Evolutionary conservation across 768 basidiomycete genomes (phyloP).

Genomic region (Kwoniella sp.): DNA sequence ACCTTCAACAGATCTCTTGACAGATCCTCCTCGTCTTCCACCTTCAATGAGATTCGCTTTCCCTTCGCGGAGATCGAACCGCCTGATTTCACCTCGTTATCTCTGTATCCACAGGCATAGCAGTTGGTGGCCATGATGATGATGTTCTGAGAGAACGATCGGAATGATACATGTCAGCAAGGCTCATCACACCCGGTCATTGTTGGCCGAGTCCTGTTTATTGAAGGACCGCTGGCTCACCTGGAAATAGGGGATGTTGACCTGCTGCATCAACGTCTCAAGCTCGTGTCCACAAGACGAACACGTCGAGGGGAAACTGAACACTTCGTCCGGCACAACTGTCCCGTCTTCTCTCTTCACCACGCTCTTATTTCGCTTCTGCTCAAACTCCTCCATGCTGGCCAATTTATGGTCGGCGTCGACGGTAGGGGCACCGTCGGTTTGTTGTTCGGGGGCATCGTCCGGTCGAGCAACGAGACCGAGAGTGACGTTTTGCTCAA

Average conservation of each 20-base stretch:
- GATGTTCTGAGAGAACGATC: constrained; percentile 71
- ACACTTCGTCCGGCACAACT: constrained; percentile 75
- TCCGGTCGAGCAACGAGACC: constrained; percentile 65
- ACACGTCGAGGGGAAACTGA: constrained; percentile 82
- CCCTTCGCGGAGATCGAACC: constrained; percentile 84
- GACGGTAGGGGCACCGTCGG: constrained; percentile 45
- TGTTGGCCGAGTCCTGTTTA: not conserved
- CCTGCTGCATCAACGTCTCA: constrained; percentile 92
- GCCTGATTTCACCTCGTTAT: constrained; percentile 97
- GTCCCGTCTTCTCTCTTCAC: constrained; percentile 37
- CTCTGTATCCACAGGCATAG: constrained; percentile 89
- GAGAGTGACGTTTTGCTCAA: constrained; percentile 76
- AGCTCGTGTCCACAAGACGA: constrained; percentile 81
- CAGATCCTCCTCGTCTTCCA: constrained; percentile 89
- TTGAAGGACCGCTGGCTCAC: constrained; percentile 59
- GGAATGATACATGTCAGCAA: constrained; percentile 3
- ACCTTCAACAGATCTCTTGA: constrained; percentile 94
- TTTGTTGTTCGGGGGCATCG: constrained; percentile 38
- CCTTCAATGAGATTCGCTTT: constrained; percentile 81
- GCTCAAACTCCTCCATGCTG: constrained; percentile 40
- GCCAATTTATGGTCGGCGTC: constrained; percentile 45
- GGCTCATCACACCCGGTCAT: not conserved
- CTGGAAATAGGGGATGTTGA: constrained; percentile 97
- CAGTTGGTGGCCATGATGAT: constrained; percentile 99
- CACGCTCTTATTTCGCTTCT: constrained; percentile 12